Conservation (phyloP, 192 early-diverging fungal genomes). For the Coemansia asiatica region DNA sequence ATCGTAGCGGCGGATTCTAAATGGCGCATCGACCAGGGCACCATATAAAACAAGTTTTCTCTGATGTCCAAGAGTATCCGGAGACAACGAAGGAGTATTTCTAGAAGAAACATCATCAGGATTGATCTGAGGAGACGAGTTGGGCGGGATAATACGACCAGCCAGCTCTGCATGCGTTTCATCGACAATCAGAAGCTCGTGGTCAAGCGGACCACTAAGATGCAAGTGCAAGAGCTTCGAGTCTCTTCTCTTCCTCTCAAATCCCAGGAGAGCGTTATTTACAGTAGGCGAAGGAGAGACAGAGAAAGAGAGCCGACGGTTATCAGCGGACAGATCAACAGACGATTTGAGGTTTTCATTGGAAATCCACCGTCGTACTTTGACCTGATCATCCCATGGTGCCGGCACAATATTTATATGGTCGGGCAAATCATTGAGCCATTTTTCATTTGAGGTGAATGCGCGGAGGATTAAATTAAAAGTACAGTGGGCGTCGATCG, state of each 20-base stretch:
- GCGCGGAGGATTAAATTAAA: slow-evolving; percentile 49
- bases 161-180: slow-evolving; percentile 14
- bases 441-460: slow-evolving; percentile 29
- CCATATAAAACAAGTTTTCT: slow-evolving; percentile 30
- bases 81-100: neutral
- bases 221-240: slow-evolving; percentile 16
- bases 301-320: neutral
- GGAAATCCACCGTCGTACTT: slow-evolving; percentile 22
- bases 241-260: neutral
- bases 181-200: slow-evolving; percentile 35
- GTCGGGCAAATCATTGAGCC: slow-evolving; percentile 32
- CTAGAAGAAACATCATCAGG: neutral
- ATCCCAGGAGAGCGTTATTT: neutral
- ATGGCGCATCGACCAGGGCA: slow-evolving; percentile 30
- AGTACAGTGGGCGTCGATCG: slow-evolving; percentile 47
- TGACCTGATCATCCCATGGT: slow-evolving; percentile 37
- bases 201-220: slow-evolving; percentile 19
- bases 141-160: slow-evolving; percentile 28
- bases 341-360: neutral
- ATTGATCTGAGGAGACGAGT: neutral
- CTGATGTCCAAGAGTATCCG: neutral
- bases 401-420: slow-evolving; percentile 17
- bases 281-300: neutral
- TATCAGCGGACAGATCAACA: slow-evolving; percentile 3
- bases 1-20: slow-evolving; percentile 35